These are phyloP conservation scores for Coemansia sp. DNA, from an alignment of 192 early-diverging fungal genomes.

Conservation along the genomic window DNA sequence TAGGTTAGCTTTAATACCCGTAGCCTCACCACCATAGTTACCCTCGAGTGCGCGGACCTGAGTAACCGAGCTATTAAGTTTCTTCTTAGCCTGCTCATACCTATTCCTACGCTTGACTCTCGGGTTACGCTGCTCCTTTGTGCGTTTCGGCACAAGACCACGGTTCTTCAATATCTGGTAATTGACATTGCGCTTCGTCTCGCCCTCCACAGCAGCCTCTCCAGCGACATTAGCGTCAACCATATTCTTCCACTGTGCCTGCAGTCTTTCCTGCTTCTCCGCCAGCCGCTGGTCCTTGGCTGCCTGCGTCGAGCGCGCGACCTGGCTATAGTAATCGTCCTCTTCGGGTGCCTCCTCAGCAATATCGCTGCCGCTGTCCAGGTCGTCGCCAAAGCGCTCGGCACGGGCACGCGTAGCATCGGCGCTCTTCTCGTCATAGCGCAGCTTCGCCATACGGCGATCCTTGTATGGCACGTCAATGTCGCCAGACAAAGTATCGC, in stretches of 20 bases:
- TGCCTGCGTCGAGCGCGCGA: constrained; percentile 53
- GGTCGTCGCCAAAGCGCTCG: constrained; percentile 56
- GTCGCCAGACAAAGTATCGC: constrained; percentile 69
- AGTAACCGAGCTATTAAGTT: constrained; percentile 75
- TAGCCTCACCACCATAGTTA: constrained; percentile 89
- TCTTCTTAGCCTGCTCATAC: constrained; percentile 92
- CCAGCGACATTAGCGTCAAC: constrained; percentile 55
- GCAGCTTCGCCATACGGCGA: constrained; percentile 34
- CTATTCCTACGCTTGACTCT: constrained; percentile 91
- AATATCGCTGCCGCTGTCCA: constrained; percentile 59
- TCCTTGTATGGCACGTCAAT: constrained; percentile 83
- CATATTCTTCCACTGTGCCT: constrained; percentile 41
- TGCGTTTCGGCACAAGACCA: constrained; percentile 90
- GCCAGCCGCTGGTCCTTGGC: constrained; percentile 56
- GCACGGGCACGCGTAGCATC: constrained; percentile 21
- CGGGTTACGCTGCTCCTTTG: constrained; percentile 92
- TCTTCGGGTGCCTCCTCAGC: constrained; percentile 36
- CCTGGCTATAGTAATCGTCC: constrained; percentile 65
- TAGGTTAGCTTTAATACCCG: constrained; percentile 89
- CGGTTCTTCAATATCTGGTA: constrained; percentile 96
- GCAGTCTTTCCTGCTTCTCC: constrained; percentile 60
- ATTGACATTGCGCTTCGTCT: constrained; percentile 77
- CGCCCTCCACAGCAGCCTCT: constrained; percentile 58
- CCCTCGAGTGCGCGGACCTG: constrained; percentile 74
- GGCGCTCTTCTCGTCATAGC: constrained; percentile 30